Evolutionary conservation across 2,329 filamentous ascomycete genomes (phyloP).

Genomic region (Cercospora janseana): DNA sequence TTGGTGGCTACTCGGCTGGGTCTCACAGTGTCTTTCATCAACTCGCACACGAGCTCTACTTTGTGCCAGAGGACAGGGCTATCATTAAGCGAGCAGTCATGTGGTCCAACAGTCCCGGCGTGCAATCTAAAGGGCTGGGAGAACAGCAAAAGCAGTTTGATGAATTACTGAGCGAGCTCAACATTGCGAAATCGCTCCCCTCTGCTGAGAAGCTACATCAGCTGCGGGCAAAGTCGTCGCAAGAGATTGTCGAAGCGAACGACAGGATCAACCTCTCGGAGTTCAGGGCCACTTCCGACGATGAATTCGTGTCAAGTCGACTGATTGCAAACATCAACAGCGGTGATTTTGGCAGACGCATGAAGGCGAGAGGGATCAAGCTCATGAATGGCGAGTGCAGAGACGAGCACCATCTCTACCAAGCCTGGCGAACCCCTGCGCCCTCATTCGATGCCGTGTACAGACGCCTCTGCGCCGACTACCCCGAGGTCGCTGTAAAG

Average conservation of each 20-base stretch:
- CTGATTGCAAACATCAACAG: conserved; percentile 50
- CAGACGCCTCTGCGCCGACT: conserved; percentile 53
- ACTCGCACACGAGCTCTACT: conserved; percentile 55
- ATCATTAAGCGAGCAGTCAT: conserved; percentile 55
- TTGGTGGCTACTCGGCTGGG: conserved; percentile 57
- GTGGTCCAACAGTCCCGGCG: conserved; percentile 55
- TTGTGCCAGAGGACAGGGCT: conserved; percentile 45
- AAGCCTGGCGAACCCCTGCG: conserved; percentile 50
- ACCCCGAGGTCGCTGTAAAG: conserved; percentile 47
- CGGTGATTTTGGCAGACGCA: conserved; percentile 48
- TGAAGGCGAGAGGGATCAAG: conserved; percentile 48
- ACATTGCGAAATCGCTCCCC: conserved; percentile 44
- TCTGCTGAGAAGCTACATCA: conserved; percentile 47
- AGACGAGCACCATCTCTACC: conserved; percentile 55
- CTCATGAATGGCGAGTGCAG: conserved; percentile 56
- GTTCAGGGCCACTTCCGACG: conserved; percentile 55
- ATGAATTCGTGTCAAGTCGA: conserved; percentile 46
- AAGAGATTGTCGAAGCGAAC: conserved; percentile 46
- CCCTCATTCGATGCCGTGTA: conserved; percentile 46
- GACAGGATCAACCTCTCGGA: conserved; percentile 50
- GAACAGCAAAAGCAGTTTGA: conserved; percentile 55
- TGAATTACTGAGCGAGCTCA: conserved; percentile 47
- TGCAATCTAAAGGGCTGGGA: conserved; percentile 51
- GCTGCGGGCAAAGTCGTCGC: conserved; percentile 44
- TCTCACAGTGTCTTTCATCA: conserved; percentile 58